Conservation (phyloP, 176 grass and related monocot species). For the Lolium multiflorum region DNA sequence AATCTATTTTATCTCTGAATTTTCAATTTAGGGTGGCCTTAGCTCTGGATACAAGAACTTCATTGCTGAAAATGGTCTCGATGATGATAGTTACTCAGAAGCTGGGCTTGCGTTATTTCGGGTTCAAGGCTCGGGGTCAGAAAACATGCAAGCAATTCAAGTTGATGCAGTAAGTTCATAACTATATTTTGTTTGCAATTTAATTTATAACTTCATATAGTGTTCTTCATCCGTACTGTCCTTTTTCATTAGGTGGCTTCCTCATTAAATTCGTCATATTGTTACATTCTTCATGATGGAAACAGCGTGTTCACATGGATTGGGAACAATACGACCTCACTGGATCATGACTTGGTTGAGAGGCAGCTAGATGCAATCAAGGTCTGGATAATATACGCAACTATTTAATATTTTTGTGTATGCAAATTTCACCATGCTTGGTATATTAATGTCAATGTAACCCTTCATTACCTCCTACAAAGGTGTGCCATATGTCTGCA, state of each 20-base stretch:
- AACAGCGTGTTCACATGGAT: constrained; percentile 89
- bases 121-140: constrained; percentile 86
- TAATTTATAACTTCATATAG: constrained; percentile 33
- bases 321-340: constrained; percentile 65
- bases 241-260: constrained; percentile 69
- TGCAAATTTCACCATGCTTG: constrained; percentile 13
- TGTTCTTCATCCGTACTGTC: constrained; percentile 35
- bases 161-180: constrained; percentile 71
- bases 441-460: background rate
- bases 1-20: constrained; percentile 2
- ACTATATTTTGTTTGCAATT: constrained; percentile 12
- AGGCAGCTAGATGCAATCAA: constrained; percentile 96
- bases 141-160: constrained; percentile 99
- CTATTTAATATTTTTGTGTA: constrained; percentile 26
- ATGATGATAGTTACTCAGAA: constrained; percentile 83
- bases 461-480: background rate
- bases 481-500: constrained; percentile 9
- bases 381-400: constrained; percentile 53
- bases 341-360: constrained; percentile 90
- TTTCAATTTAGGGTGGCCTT: constrained; percentile 73
- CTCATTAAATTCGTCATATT: constrained; percentile 96
- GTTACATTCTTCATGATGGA: constrained; percentile 82
- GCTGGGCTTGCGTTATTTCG: constrained; percentile 80
- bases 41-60: constrained; percentile 90
- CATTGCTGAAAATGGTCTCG: constrained; percentile 60